Evolutionary conservation across 139 green algal species (phyloP).

Genomic region (Picochlorum sp.): DNA sequence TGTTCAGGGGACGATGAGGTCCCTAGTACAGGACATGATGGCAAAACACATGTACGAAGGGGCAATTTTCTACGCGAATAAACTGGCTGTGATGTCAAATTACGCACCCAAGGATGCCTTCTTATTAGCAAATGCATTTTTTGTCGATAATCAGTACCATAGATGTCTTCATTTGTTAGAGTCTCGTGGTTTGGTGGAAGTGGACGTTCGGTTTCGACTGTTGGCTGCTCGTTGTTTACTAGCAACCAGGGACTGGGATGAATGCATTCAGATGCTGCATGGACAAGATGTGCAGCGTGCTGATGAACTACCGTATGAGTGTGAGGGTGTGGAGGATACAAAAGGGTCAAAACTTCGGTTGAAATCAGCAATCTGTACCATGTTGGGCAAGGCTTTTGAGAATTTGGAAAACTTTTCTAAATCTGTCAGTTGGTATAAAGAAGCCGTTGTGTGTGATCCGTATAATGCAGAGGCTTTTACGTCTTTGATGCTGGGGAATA

Average conservation of each 20-base stretch:
- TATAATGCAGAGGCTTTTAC: constrained; percentile 92
- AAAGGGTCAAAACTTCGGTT: constrained; percentile 14
- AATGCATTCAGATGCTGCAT: constrained; percentile 72
- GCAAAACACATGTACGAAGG: constrained; percentile 80
- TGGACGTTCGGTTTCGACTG: constrained; percentile 55
- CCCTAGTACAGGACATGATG: constrained; percentile 77
- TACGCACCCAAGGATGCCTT: constrained; percentile 63
- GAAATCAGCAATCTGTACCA: constrained; percentile 48
- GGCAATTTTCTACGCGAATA: constrained; percentile 92
- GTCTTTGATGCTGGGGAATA: constrained; percentile 72
- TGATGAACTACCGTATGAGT: constrained; percentile 9
- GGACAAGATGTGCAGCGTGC: constrained; percentile 30
- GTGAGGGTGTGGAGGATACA: neutral
- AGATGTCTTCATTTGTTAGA: constrained; percentile 61
- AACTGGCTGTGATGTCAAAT: constrained; percentile 71
- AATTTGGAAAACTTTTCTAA: constrained; percentile 70
- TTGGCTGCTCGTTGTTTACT: constrained; percentile 69
- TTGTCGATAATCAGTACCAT: constrained; percentile 56
- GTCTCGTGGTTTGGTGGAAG: constrained; percentile 35
- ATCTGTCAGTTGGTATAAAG: constrained; percentile 41
- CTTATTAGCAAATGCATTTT: constrained; percentile 73
- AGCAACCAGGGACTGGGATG: constrained; percentile 77
- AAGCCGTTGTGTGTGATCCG: constrained; percentile 67
- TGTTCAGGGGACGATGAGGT: constrained; percentile 17
- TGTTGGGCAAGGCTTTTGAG: constrained; percentile 70